Evolutionary conservation across 2,329 filamentous ascomycete species (phyloP), one percentile per base, ranked within the genome.

Genomic region (Neofusicoccum ribis): DNA sequence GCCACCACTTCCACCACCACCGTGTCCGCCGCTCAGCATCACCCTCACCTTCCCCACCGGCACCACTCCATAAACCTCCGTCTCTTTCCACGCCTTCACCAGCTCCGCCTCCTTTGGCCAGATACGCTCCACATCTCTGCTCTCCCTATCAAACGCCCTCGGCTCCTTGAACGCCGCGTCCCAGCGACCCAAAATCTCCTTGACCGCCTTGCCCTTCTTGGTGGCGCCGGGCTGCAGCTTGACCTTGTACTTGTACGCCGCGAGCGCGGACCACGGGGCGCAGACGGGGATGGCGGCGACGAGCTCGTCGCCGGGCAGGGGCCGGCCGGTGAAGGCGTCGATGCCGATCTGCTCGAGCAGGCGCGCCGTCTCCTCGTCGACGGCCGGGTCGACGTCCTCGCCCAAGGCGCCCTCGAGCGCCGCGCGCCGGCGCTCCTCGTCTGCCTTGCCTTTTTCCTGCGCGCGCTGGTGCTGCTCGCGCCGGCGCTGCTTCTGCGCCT

Each of bases 201-300:
- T 92, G 54, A 97, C 88, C 0, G 93, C 93, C 76, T 97, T 98
- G 9, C 95, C 94, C 80, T 97, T 97, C 84, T 98, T 99, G 68
- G 89, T 85, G 0, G 88, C 80, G 0, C 95, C 95, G 0, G 95
- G 95, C 78, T 98, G 95, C 71, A 99, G 78, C 82, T 99, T 99
- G 63, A 89, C 91, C 78, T 96, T 96, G 82, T 97, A 98, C 79
- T 97, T 97, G 79, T 90, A 91, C 64, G 86, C 86, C 79, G 83
- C 79, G 63, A 89, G 76, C 0, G 87, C 84, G n/a, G 81, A 79
- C 87, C 87, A 89, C 1, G 87, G 87, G 9, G 87, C 87, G 63
- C 86, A 88, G 6, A 89, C 80, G 1, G 87, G 85, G 56, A 89
- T 83, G 0, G 85, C 86, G 50, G 85, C 83, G 8, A 94, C 79